Evolutionary conservation across 1,284 basidiomycete species (phyloP), one percentile per base, ranked within the genome.

Genomic region (Vanrija pseudolonga): DNA sequence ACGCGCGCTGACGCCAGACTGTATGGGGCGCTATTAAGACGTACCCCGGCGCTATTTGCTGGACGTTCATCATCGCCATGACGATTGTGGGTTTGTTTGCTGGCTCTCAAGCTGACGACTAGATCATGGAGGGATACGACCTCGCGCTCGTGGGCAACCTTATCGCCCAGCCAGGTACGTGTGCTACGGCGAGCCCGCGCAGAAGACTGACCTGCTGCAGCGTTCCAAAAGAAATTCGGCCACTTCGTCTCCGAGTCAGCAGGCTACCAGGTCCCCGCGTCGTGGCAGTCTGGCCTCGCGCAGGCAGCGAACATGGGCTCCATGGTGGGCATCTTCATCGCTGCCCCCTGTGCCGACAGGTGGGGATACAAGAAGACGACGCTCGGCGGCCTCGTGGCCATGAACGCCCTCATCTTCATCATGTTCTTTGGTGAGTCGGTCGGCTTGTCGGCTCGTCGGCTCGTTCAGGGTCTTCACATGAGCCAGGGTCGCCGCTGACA

Each of bases 321-420:
- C 12, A 55, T 72, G 14, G 63, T 73, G 43, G 71, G 71, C 45
- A 68, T 72, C 39, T 72, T 71, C 56, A 51, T 69, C 39, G 66
- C 66, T 44, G 69, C 67, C 19, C 71, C 71, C 19, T 50, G 32
- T 12, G 32, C 32, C 5, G 32, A 69, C 53, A 63, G 66, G 41
- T 69, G 65, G 65, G 62, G 68, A 15, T 71, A 71, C 54, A 60
- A 61, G 40, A 65, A 61, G 59, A 56, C 67, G 1, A 64, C 63
- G 23, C 39, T 71, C 6, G 11, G 56, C 47, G 69, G 65, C 6
- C 58, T 65, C 20, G 44, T 51, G 18, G 18, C 50, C 9, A 44
- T 66, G 24, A 66, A 64, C 50, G 61, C 46, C 20, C 46, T 48
- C 44, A 67, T 65, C 46, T 63, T 66, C 51, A 53, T 63, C 51